phyloP scores from a whole-genome alignment of 768 basidiomycete genomes.

The Lyophyllum decastes region DNA sequence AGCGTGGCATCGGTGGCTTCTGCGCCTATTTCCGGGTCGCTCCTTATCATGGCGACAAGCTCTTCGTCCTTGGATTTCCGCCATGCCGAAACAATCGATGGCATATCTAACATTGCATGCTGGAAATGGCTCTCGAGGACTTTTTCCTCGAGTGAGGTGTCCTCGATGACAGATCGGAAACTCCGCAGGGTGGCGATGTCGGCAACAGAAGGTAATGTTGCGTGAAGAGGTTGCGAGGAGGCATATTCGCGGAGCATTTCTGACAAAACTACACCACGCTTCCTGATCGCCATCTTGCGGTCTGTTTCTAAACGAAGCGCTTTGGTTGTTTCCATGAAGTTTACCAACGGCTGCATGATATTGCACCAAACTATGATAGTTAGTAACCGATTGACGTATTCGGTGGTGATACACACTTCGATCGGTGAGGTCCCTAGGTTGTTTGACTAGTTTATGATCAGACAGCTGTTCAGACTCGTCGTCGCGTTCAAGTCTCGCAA shows the following conservation, averaged over 20 bases:
- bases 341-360: slow-evolving; percentile 14
- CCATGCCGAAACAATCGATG: slow-evolving; percentile 14
- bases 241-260: slow-evolving; percentile 12
- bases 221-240: slow-evolving; percentile 10
- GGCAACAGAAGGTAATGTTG: slow-evolving; percentile 14
- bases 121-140: slow-evolving; percentile 14
- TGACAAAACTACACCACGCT: slow-evolving; percentile 11
- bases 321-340: slow-evolving; percentile 13
- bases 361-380: slow-evolving; percentile 17
- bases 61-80: slow-evolving; percentile 12
- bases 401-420: slow-evolving; percentile 4
- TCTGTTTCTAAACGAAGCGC: slow-evolving; percentile 14
- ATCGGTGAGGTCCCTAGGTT: slow-evolving; percentile 11
- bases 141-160: slow-evolving; percentile 15
- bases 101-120: slow-evolving; percentile 12
- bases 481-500: slow-evolving; percentile 6
- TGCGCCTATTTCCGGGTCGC: not conserved
- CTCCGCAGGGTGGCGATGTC: slow-evolving; percentile 16
- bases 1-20: not conserved
- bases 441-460: slow-evolving; percentile 15
- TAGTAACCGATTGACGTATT: not conserved
- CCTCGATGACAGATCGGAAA: slow-evolving; percentile 18
- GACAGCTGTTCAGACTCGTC: not conserved
- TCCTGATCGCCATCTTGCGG: not conserved
- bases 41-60: slow-evolving; percentile 14